Conservation (phyloP, 805 yeast genomes). For the Monosporozyma servazzii region DNA sequence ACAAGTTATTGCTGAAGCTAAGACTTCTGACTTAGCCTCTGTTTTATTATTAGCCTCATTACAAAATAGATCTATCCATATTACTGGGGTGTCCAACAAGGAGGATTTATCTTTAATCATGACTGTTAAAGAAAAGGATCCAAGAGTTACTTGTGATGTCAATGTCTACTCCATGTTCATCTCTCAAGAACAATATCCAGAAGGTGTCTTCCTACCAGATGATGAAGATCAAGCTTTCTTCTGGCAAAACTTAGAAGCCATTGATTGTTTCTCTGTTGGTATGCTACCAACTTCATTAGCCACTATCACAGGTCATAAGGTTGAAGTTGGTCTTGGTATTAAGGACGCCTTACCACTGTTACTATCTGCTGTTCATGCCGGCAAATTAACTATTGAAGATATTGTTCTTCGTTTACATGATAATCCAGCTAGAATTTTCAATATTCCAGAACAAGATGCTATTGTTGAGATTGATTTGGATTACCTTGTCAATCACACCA, state of each 20-base stretch:
- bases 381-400: conserved; percentile 62
- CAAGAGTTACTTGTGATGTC: conserved; percentile 85
- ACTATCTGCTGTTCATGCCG: conserved; percentile 67
- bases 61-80: conserved; percentile 76
- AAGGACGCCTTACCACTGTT: conserved; percentile 75
- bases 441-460: conserved; percentile 65
- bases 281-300: conserved; percentile 67
- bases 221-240: conserved; percentile 70
- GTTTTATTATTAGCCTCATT: conserved; percentile 81
- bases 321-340: conserved; percentile 67
- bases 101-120: conserved; percentile 77
- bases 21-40: conserved; percentile 86
- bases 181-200: conserved; percentile 61
- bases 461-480: conserved; percentile 77
- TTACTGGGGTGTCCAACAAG: conserved; percentile 72
- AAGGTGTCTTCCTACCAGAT: conserved; percentile 67
- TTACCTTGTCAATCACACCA: conserved; percentile 37
- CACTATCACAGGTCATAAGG: conserved; percentile 48
- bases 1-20: conserved; percentile 87
- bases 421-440: conserved; percentile 75
- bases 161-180: conserved; percentile 70
- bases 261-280: conserved; percentile 87
- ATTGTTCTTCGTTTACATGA: conserved; percentile 66
- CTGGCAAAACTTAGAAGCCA: conserved; percentile 62
- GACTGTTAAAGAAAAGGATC: conserved; percentile 75